A percentile compares a stretch with the other conserved stretches of the same genome.
These are phyloP conservation scores for Mollisiaceae sp. DNA, from an alignment of 2,329 filamentous ascomycete species.

Conservation along the genomic window DNA sequence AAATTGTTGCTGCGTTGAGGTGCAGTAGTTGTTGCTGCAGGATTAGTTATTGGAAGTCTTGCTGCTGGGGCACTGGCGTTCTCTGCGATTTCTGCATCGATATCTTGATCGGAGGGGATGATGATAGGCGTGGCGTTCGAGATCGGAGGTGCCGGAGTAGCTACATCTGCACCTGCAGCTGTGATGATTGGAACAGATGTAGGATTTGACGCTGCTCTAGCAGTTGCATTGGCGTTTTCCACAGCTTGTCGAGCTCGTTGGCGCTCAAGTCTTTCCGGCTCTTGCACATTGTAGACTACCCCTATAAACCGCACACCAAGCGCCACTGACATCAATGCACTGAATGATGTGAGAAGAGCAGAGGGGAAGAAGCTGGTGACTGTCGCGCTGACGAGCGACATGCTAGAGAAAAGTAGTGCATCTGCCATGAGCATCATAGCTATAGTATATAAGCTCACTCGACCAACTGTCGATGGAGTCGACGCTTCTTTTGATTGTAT, in stretches of 20 bases:
- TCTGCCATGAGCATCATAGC: constrained; percentile 68
- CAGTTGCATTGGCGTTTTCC: constrained; percentile 34
- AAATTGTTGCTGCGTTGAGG: constrained; percentile 48
- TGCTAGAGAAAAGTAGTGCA: constrained; percentile 60
- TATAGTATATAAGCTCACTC: constrained; percentile 68
- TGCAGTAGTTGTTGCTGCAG: constrained; percentile 36
- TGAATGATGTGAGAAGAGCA: constrained; percentile 58
- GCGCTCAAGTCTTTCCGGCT: constrained; percentile 56
- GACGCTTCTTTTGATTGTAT: constrained; percentile 69
- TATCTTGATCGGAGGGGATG: constrained; percentile 66
- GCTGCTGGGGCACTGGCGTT: constrained; percentile 39
- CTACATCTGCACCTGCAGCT: constrained; percentile 33
- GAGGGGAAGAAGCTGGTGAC: constrained; percentile 62
- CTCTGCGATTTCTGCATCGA: constrained; percentile 63
- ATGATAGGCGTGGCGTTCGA: constrained; percentile 53
- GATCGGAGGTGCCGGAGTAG: constrained; percentile 10
- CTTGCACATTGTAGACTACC: constrained; percentile 66
- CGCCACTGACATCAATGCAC: constrained; percentile 60
- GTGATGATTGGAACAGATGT: constrained; percentile 37
- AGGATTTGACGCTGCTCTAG: constrained; percentile 33
- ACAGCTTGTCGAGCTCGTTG: constrained; percentile 35
- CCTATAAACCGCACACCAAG: constrained; percentile 63
- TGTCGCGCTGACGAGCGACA: constrained; percentile 60
- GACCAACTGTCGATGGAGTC: constrained; percentile 69
- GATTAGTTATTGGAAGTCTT: constrained; percentile 37